Evolutionary conservation across 2,329 filamentous ascomycete genomes (phyloP), one percentile per base, ranked within the genome.

Genomic region (Arthrinium puccinioides): DNA sequence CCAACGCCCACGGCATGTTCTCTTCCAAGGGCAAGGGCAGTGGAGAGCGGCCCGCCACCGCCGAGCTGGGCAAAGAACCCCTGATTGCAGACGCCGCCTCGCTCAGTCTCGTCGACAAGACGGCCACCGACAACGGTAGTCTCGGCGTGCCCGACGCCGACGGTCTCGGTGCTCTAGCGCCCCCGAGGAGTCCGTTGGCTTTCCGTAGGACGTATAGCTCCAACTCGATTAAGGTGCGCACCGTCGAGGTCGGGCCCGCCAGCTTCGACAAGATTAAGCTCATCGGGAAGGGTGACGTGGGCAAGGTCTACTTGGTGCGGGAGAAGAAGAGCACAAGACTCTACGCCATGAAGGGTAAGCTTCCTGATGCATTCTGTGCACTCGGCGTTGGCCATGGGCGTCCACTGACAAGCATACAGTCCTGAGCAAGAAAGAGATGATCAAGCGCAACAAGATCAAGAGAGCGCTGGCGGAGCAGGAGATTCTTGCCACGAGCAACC

Each of bases 391-490:
- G n/a, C n/a, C n/a, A n/a, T n/a, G n/a, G n/a, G n/a, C n/a, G n/a
- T n/a, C n/a, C n/a, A n/a, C 64, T 73, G 51, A 74, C 60, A 38
- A 29, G 11, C 36, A 36, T 37, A 13, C 56, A 97, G 92, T 98
- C 6, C 61, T 98, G 62, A 97, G 89, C 74, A 98, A 98, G 67
- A 96, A 97, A 71, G 92, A 98, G 64, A 98, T 98, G 92, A 98
- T 98, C 64, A 98, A 98, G 70, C 84, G 92, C 41, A 98, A 98
- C 72, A 98, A 98, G 75, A 98, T 98, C 68, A 98, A 98, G 75
- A 81, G 92, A 57, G 92, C 92, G 11, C 72, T 98, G 50, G 92
- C 92, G 25, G 92, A 98, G 65, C 92, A 97, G 60, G 92, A 98
- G 62, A 98, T 98, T 47, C 70, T 98, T 37, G 92, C 92, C 8